Conservation (phyloP, 2,329 filamentous ascomycete genomes). For the Plenodomus biglobosus region DNA sequence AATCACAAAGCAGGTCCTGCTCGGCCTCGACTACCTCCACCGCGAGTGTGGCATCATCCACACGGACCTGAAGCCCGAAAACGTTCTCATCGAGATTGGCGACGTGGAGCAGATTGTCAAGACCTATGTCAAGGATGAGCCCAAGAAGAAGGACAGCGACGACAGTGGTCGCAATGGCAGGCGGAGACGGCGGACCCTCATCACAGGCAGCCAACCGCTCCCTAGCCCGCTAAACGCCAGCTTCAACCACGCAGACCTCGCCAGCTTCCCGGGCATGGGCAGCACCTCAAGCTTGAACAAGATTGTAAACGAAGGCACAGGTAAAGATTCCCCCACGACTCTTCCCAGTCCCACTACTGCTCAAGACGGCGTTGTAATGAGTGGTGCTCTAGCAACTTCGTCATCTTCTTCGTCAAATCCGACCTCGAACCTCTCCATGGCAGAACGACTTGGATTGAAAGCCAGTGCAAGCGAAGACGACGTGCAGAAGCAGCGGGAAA, state of each 20-base stretch:
- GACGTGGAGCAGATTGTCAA: conserved; percentile 99
- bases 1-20: conserved; percentile 95
- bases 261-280: conserved; percentile 53
- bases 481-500: conserved; percentile 79
- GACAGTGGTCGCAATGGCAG: conserved; percentile 92
- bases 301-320: conserved; percentile 70
- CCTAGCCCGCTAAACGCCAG: conserved; percentile 91
- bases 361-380: conserved; percentile 55
- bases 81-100: conserved; percentile 97
- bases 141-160: conserved; percentile 67
- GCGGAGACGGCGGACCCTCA: conserved; percentile 84
- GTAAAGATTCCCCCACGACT: conserved; percentile 57
- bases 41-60: conserved; percentile 99
- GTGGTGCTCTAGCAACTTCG: conserved; percentile 56
- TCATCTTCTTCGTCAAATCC: conserved; percentile 49
- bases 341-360: conserved; percentile 45
- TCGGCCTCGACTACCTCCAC: conserved; percentile 94
- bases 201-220: conserved; percentile 94
- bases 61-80: conserved; percentile 95
- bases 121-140: conserved; percentile 84
- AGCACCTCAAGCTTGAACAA: conserved; percentile 76
- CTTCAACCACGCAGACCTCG: conserved; percentile 77
- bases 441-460: conserved; percentile 59
- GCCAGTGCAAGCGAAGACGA: conserved; percentile 54
- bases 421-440: conserved; percentile 57